phyloP scores from a whole-genome alignment of 177 flowering plant genomes.

The Vitis hybrid region DNA sequence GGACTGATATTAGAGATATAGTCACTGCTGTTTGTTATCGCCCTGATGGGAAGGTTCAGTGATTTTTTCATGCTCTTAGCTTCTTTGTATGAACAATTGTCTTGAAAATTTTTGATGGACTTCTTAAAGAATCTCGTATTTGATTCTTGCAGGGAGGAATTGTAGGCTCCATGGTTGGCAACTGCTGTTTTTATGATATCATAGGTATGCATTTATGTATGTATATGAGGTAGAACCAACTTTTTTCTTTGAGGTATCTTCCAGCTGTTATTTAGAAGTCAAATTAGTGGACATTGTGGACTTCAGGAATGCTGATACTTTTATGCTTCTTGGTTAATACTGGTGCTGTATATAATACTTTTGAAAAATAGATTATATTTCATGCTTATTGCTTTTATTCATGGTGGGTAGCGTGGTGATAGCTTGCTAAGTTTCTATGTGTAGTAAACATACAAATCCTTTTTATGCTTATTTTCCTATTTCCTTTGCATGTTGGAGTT shows the following conservation, averaged over 20 bases:
- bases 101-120: not conserved
- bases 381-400: not conserved
- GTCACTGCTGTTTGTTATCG: constrained; percentile 83
- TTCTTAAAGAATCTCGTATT: not conserved
- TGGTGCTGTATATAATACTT: not conserved
- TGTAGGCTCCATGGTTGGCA: constrained; percentile 77
- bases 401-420: not conserved
- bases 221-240: not conserved
- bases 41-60: constrained; percentile 74
- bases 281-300: not conserved
- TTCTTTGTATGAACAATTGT: not conserved
- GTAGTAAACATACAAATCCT: too few species aligned
- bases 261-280: not conserved
- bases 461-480: too few species aligned
- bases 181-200: constrained; percentile 64
- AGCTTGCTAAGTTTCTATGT: not conserved
- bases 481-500: too few species aligned
- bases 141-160: constrained; percentile 63
- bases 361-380: too few species aligned
- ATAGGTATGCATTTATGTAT: constrained; percentile 42
- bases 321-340: not conserved
- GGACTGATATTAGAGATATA: constrained; percentile 77
- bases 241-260: not conserved
- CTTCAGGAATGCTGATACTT: not conserved
- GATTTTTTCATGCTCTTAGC: constrained; percentile 2